A percentile compares a stretch with the other conserved stretches of the same genome.
Evolutionary conservation across 306 rosid genomes (phyloP).

Genomic region (Vachellia collinsii): DNA sequence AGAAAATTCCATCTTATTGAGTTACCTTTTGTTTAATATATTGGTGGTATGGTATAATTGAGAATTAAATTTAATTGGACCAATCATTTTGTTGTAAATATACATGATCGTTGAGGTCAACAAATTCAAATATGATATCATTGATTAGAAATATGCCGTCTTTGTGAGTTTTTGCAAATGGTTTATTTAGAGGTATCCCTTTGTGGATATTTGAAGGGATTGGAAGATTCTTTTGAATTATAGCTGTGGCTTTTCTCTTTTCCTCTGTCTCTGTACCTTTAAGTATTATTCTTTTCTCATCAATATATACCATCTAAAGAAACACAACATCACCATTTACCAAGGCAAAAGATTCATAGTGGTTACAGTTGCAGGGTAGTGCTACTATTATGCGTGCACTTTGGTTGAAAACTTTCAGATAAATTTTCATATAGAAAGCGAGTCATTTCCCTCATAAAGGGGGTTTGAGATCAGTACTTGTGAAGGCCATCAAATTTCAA

Average conservation of each 20-base stretch:
- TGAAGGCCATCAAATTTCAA: background rate
- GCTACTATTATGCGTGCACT: background rate
- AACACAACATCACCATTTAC: too few species aligned
- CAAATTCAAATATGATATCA: background rate
- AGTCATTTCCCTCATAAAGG: background rate
- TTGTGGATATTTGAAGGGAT: background rate
- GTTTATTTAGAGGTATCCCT: background rate
- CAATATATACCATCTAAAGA: too few species aligned
- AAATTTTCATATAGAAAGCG: background rate
- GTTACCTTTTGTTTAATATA: background rate
- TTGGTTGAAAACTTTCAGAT: background rate
- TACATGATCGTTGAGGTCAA: background rate
- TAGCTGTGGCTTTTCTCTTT: too few species aligned
- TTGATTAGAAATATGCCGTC: background rate
- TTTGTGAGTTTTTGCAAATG: background rate
- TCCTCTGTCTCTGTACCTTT: too few species aligned
- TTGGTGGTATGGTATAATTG: background rate
- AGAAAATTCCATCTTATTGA: background rate
- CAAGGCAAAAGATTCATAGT: too few species aligned
- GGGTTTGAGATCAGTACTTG: background rate
- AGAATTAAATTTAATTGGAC: conserved; percentile 6
- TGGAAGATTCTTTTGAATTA: background rate
- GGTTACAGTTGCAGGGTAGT: background rate
- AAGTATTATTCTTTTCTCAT: too few species aligned
- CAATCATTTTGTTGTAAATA: background rate